phyloP scores from a whole-genome alignment of 768 basidiomycete genomes.

The Leccinum broughii region DNA sequence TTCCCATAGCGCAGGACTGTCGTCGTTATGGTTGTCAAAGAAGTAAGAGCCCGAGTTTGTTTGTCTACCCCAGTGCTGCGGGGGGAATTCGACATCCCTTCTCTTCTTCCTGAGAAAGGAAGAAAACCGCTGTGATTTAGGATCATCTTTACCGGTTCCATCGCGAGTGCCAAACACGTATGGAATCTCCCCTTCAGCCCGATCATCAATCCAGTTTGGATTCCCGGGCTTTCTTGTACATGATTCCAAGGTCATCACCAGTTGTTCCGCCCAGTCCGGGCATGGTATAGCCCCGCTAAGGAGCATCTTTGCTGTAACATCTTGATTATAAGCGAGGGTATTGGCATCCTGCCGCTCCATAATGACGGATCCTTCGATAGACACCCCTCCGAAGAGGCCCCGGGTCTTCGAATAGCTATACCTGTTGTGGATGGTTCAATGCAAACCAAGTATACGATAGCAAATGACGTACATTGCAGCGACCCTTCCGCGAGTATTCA shows the following conservation, averaged over 20 bases:
- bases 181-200: conserved; percentile 35
- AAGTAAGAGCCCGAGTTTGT: conserved; percentile 61
- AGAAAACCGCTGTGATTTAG: conserved; percentile 35
- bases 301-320: conserved; percentile 76
- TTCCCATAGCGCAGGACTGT: conserved; percentile 28
- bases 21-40: conserved; percentile 27
- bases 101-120: conserved; percentile 44
- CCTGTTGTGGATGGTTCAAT: conserved; percentile 40
- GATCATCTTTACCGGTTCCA: conserved; percentile 28
- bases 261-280: conserved; percentile 75
- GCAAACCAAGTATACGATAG: not conserved
- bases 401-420: conserved; percentile 91
- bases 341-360: conserved; percentile 95
- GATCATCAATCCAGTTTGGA: conserved; percentile 66
- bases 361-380: conserved; percentile 86
- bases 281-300: conserved; percentile 74
- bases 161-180: conserved; percentile 53
- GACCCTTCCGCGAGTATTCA: conserved; percentile 83
- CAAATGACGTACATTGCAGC: conserved; percentile 74
- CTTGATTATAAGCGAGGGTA: conserved; percentile 69
- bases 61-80: conserved; percentile 57
- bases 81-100: conserved; percentile 56
- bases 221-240: conserved; percentile 71
- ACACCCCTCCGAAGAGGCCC: conserved; percentile 92
- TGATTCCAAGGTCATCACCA: conserved; percentile 73